A percentile compares a stretch with the other conserved stretches of the same genome.
phyloP scores from a whole-genome alignment of 2,329 filamentous ascomycete genomes.

The Ophiocordyceps robertsii region DNA sequence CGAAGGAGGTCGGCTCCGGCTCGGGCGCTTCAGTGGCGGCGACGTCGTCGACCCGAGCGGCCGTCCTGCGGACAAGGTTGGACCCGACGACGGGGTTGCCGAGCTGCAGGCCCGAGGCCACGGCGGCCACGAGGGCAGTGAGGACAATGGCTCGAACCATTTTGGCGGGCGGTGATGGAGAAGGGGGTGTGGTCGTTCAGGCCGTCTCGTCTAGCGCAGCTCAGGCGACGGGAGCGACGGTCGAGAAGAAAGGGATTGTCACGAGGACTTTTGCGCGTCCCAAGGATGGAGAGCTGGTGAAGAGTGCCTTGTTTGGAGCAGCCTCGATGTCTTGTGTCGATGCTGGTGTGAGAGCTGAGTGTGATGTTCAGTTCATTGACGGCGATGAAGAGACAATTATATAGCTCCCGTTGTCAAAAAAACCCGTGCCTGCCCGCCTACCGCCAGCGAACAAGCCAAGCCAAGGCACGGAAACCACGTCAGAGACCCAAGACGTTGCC shows the following conservation, averaged over 20 bases:
- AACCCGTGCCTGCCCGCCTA: neutral
- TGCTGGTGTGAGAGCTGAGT: neutral
- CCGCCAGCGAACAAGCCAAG: neutral
- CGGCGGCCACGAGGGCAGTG: conserved; percentile 11
- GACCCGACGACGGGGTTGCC: conserved; percentile 6
- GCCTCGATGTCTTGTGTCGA: neutral
- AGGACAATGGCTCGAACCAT: conserved; percentile 8
- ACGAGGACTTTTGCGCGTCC: too few species aligned
- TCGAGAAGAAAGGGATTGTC: too few species aligned
- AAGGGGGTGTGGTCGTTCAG: neutral
- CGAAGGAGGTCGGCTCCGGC: too few species aligned
- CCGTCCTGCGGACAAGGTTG: conserved; percentile 15
- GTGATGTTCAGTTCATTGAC: neutral
- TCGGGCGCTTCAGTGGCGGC: neutral
- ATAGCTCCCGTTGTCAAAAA: neutral
- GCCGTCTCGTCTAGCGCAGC: neutral
- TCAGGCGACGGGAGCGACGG: neutral
- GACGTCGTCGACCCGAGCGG: conserved; percentile 7
- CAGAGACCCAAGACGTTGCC: neutral
- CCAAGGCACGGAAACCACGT: conserved; percentile 1
- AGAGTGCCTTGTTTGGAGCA: too few species aligned
- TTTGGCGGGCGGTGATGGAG: neutral
- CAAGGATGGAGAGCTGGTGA: too few species aligned
- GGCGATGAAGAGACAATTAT: neutral
- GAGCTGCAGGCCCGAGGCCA: conserved; percentile 8